Base-by-base conservation (phyloP, 345 rosid genomes). In the Corchorus olitorius region DNA sequence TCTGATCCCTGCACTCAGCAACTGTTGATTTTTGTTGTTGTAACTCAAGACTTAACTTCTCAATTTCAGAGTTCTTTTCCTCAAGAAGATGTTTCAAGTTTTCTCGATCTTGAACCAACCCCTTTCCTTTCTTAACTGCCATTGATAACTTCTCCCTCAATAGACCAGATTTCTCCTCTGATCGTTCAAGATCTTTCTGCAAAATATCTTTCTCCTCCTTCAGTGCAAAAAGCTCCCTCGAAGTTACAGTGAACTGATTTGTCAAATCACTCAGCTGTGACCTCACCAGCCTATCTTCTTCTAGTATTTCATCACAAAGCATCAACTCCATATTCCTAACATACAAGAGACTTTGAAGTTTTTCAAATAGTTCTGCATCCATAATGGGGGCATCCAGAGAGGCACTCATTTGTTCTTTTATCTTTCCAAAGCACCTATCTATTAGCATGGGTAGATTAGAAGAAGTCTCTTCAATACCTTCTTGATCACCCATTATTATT, bases 51-150 rank as follows among this genome's bases (percentile, higher is more conserved):
- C 79, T 89, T 80, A 90, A 76, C 78, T 90, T 91, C 83, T 88
- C 87, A 63, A 86, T 87, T 77, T 88, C 92, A 60, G 87, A 76
- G 59, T 82, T 90, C 81, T 86, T 94, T 79, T 91, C 97, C 72
- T 89, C 96, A 66, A 91, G 63, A 70, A 82, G 84, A 74, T 77
- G 75, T 83, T 91, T 94, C 61, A 88, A 75, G 77, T 90, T 89
- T 78, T 93, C 93, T 62, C 88, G 85, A 82, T 95, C 99, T 84
- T 93, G 97, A 73, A 93, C 88, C 79, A 93, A 80, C 59, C 96
- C 96, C 88, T 95, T 93, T 41, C 98, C 97, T 86, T 93, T 95
- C 91, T 93, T 95, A 75, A 93, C 90, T 61, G 97, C 98, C 91
- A 90, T 84, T 63, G 99, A 87, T 75, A 95, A 87, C 81, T 95